Evolutionary conservation across 306 rosid genomes (phyloP).

Genomic region (Glycine tomentella): DNA sequence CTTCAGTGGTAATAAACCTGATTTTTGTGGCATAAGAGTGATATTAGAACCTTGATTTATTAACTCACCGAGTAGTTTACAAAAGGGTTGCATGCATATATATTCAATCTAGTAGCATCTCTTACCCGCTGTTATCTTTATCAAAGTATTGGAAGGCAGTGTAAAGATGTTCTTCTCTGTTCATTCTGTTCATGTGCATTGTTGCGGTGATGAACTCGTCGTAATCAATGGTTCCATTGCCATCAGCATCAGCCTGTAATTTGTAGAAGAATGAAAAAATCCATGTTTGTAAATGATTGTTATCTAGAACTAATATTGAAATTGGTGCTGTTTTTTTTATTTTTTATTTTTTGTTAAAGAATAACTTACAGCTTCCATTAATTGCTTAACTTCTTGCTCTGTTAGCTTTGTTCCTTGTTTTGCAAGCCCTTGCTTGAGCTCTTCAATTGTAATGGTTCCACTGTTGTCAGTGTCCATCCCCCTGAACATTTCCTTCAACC

Average conservation of each 20-base stretch:
- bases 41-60: not conserved
- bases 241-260: slow-evolving; percentile 94
- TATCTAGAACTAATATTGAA: not conserved
- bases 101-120: not conserved
- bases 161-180: slow-evolving; percentile 94
- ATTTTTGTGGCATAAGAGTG: slow-evolving; percentile 1
- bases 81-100: not conserved
- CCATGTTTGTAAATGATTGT: not conserved
- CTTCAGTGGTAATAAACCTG: slow-evolving; percentile 88
- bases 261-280: slow-evolving; percentile 19
- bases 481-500: slow-evolving; percentile 87
- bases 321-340: not conserved
- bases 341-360: not conserved
- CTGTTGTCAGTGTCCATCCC: slow-evolving; percentile 88
- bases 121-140: slow-evolving; percentile 94
- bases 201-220: slow-evolving; percentile 98
- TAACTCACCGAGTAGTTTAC: not conserved
- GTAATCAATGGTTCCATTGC: slow-evolving; percentile 90
- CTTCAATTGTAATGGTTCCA: slow-evolving; percentile 93
- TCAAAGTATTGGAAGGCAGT: slow-evolving; percentile 96
- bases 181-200: slow-evolving; percentile 91
- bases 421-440: slow-evolving; percentile 88
- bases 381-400: slow-evolving; percentile 80
- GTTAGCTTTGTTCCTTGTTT: slow-evolving; percentile 84
- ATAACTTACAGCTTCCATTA: slow-evolving; percentile 84